phyloP scores from a whole-genome alignment of 768 basidiomycete genomes.

The Boletus bicolor region DNA sequence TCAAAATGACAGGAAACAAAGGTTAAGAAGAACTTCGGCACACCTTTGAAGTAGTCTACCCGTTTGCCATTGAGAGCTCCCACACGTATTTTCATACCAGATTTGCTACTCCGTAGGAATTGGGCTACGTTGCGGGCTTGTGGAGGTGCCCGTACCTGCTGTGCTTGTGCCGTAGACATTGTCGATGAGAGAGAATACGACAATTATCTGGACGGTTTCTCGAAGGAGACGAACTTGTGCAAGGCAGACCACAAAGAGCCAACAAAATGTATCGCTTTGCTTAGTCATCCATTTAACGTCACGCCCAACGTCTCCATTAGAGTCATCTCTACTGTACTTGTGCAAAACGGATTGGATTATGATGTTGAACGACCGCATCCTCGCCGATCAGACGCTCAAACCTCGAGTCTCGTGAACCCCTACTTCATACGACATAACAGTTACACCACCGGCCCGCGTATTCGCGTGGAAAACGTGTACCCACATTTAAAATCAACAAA shows the following conservation, averaged over 20 bases:
- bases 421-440: neutral
- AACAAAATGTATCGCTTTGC: constrained; percentile 1
- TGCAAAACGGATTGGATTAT: no score
- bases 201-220: neutral
- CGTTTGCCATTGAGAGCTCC: constrained; percentile 94
- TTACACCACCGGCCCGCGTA: no score
- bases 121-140: constrained; percentile 80
- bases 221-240: neutral
- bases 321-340: no score
- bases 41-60: constrained; percentile 98
- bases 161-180: constrained; percentile 51
- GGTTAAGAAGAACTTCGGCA: constrained; percentile 9
- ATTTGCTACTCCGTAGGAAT: constrained; percentile 81
- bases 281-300: constrained; percentile 9
- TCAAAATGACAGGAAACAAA: neutral
- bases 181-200: constrained; percentile 1
- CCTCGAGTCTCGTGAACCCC: no score
- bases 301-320: neutral
- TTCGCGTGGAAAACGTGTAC: neutral
- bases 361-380: no score
- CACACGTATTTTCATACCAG: constrained; percentile 84
- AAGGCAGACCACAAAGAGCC: neutral
- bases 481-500: neutral
- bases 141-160: constrained; percentile 75
- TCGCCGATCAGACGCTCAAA: no score